These are phyloP conservation scores for Ogataea corticis DNA, from an alignment of 805 yeast species.

Conservation along the genomic window DNA sequence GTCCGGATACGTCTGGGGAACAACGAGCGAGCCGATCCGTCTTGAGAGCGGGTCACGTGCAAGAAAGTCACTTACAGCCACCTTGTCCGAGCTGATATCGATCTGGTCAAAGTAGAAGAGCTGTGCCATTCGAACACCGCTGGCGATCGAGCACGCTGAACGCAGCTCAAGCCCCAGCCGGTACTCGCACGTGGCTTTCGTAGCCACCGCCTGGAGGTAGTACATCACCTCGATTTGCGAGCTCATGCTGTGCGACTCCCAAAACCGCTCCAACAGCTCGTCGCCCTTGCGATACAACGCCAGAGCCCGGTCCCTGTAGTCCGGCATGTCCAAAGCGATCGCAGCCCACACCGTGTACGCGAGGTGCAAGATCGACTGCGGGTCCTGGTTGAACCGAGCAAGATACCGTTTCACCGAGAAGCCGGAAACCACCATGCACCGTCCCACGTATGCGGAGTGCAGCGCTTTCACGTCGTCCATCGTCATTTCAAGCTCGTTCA, in stretches of 20 bases:
- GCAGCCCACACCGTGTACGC: conserved; percentile 29
- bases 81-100: conserved; percentile 22
- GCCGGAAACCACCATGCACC: conserved; percentile 13
- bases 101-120: conserved; percentile 33
- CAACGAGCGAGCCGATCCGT: not conserved
- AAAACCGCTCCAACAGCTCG: conserved; percentile 17
- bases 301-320: conserved; percentile 19
- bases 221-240: conserved; percentile 23
- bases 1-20: conserved; percentile 7
- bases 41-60: not conserved
- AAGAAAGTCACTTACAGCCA: not conserved
- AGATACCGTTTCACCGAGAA: conserved; percentile 25
- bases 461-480: conserved; percentile 23
- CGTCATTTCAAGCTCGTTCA: conserved; percentile 22
- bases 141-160: conserved; percentile 30
- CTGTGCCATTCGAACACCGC: conserved; percentile 30
- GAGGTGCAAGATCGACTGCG: conserved; percentile 20
- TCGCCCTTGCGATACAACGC: conserved; percentile 21
- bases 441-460: conserved; percentile 19
- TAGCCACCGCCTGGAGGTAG: conserved; percentile 27
- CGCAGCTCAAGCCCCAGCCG: conserved; percentile 27
- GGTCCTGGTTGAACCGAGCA: conserved; percentile 20
- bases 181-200: conserved; percentile 30
- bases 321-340: conserved; percentile 18
- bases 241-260: conserved; percentile 17